Conservation (phyloP, 225 moss, liverwort and hornwort species). For the Sphagnum tenellum region DNA sequence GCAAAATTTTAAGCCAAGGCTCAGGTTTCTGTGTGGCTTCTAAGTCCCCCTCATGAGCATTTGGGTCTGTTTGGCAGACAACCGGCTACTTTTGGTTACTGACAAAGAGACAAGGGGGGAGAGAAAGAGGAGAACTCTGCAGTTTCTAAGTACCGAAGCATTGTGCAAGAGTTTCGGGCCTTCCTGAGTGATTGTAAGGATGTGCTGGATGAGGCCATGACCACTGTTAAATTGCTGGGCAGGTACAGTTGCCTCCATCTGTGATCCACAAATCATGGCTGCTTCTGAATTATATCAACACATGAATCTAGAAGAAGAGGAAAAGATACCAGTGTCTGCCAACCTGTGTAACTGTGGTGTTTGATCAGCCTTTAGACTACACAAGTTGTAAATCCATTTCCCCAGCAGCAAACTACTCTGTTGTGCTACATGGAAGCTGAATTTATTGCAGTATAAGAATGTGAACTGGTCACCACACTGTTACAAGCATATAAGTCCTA, state of each 20-base stretch:
- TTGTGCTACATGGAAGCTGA: too few species aligned
- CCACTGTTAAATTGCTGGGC: constrained; percentile 76
- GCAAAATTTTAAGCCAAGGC: background rate
- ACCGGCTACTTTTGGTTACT: constrained; percentile 65
- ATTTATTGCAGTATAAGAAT: too few species aligned
- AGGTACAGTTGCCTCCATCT: constrained; percentile 25
- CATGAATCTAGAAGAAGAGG: too few species aligned
- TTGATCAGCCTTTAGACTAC: too few species aligned
- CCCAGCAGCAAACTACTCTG: too few species aligned
- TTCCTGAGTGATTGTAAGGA: constrained; percentile 93
- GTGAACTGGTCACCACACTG: too few species aligned
- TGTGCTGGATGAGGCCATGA: constrained; percentile 83
- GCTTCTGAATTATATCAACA: background rate
- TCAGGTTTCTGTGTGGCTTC: background rate
- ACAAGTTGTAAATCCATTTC: too few species aligned
- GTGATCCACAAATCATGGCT: background rate
- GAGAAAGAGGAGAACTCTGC: constrained; percentile 24
- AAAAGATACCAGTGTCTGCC: too few species aligned
- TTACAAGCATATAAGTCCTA: too few species aligned
- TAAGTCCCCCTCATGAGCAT: too few species aligned
- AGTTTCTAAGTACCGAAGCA: constrained; percentile 52
- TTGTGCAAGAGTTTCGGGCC: constrained; percentile 76
- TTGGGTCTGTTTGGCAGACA: constrained; percentile 28
- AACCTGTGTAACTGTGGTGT: too few species aligned
- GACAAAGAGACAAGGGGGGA: constrained; percentile 43